Evolutionary conservation across 805 yeast genomes (phyloP).

Genomic region (Lachancea dasiensis): DNA sequence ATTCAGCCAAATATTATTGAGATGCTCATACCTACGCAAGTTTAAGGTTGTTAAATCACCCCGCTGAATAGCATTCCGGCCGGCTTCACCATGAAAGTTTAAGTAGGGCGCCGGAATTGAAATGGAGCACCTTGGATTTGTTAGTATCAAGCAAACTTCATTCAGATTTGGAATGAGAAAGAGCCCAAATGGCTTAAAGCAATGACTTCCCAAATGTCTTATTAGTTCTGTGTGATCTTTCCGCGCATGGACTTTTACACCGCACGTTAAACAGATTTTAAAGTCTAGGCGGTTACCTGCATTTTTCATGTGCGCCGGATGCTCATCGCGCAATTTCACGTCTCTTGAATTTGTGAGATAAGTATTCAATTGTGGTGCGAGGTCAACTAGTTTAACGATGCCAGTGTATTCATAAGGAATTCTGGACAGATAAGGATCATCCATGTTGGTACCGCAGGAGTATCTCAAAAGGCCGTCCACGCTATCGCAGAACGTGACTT

Average conservation of each 20-base stretch:
- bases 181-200: slow-evolving; percentile 32
- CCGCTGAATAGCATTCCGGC: slow-evolving; percentile 46
- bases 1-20: slow-evolving; percentile 56
- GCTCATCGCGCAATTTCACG: slow-evolving; percentile 27
- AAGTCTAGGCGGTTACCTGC: slow-evolving; percentile 37
- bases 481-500: slow-evolving; percentile 13
- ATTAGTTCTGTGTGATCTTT: slow-evolving; percentile 29
- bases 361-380: slow-evolving; percentile 43
- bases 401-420: slow-evolving; percentile 46
- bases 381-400: slow-evolving; percentile 43
- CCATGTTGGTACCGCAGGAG: slow-evolving; percentile 6
- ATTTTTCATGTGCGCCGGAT: slow-evolving; percentile 23
- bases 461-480: slow-evolving; percentile 10
- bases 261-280: slow-evolving; percentile 42
- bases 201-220: slow-evolving; percentile 27
- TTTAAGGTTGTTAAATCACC: slow-evolving; percentile 53
- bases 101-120: slow-evolving; percentile 60
- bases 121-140: slow-evolving; percentile 29
- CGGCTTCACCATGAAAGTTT: slow-evolving; percentile 71
- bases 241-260: slow-evolving; percentile 35
- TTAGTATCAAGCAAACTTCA: slow-evolving; percentile 30
- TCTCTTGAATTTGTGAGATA: slow-evolving; percentile 33
- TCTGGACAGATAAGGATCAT: slow-evolving; percentile 14
- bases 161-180: slow-evolving; percentile 35
- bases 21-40: slow-evolving; percentile 45